phyloP scores from a whole-genome alignment of 768 basidiomycete species.

The Pleurotus djamor region DNA sequence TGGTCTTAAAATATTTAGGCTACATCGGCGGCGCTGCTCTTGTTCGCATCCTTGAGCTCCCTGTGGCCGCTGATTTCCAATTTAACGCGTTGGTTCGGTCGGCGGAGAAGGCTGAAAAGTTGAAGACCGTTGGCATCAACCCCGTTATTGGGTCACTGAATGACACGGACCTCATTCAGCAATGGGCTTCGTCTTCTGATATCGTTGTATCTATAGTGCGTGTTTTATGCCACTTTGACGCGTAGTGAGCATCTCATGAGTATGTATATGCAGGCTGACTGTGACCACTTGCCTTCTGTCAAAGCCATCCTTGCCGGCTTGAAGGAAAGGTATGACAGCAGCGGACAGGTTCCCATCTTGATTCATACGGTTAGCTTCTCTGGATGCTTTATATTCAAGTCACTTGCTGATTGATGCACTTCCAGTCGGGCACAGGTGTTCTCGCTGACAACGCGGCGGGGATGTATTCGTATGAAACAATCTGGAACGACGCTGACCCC shows the following conservation, averaged over 20 bases:
- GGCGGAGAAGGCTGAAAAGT: constrained; percentile 21
- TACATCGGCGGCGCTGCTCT: constrained; percentile 30
- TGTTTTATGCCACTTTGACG: neutral
- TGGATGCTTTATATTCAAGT: too few relatives aligned
- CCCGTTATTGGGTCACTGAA: constrained; percentile 27
- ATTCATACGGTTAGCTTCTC: constrained; percentile 47
- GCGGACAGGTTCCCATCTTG: constrained; percentile 32
- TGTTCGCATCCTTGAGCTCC: constrained; percentile 24
- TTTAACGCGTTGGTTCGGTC: constrained; percentile 25
- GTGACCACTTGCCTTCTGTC: constrained; percentile 33
- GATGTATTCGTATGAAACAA: constrained; percentile 26
- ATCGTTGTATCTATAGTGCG: constrained; percentile 28
- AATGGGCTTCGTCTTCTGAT: constrained; percentile 23
- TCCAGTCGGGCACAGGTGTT: constrained; percentile 23
- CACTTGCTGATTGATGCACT: too few relatives aligned
- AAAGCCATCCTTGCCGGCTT: constrained; percentile 43
- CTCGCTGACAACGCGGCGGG: constrained; percentile 42
- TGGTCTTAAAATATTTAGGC: constrained; percentile 15
- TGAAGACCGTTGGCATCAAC: constrained; percentile 18
- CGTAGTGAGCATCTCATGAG: too few relatives aligned
- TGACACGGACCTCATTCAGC: constrained; percentile 23
- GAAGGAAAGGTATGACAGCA: constrained; percentile 29
- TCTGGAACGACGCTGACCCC: constrained; percentile 51
- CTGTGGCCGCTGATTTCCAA: constrained; percentile 15
- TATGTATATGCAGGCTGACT: constrained; percentile 32